Evolutionary conservation across 75 land plant species (phyloP), one percentile per base, ranked within the genome.

Genomic region (Pinus taeda): DNA sequence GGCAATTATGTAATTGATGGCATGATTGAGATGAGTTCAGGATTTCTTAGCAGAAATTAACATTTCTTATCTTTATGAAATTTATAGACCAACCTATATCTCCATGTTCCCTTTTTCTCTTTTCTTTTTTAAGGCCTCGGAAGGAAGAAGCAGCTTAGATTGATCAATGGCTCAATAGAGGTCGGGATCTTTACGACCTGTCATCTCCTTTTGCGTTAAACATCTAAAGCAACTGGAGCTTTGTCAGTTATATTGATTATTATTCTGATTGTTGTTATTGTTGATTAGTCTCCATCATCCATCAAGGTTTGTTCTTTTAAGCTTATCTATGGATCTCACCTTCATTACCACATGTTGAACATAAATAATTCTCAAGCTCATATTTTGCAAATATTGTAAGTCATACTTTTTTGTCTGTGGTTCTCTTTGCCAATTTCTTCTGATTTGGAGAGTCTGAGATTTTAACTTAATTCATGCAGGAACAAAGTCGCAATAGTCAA

Each of bases 401-500:
- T 0, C 55, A 49, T 49, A 49, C 55, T 42, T 42, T 69, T 69
- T 45, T 69, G 20, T 42, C 42, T 39, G 49, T 3, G 42, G 45
- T 20, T 69, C 2, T 69, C 49, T 8, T 7, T 39, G 22, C 14
- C 9, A 69, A 69, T 69, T 20, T 69, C 72, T 69, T 42, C 3
- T 69, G 72, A 22, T 69, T 20, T 42, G 72, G 72, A 69, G n/a
- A 21, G 20, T 39, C 24, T 69, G 3, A n/a, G 12, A 14, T 69
- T 37, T 9, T 42, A 49, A 20, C 42, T 21, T 21, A 61, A 37
- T 7, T 79, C 39, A 61, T 69, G 12, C 93, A 93, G 95, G 74
- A 93, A 93, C 77, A 93, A 93, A 81, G 75, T 86, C 20, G 65
- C 72, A 58, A 89, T 93, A 66, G 90, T 88, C 5, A 86, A 87